phyloP scores from a whole-genome alignment of 768 basidiomycete genomes.

The Rossbeevera mucosa region DNA sequence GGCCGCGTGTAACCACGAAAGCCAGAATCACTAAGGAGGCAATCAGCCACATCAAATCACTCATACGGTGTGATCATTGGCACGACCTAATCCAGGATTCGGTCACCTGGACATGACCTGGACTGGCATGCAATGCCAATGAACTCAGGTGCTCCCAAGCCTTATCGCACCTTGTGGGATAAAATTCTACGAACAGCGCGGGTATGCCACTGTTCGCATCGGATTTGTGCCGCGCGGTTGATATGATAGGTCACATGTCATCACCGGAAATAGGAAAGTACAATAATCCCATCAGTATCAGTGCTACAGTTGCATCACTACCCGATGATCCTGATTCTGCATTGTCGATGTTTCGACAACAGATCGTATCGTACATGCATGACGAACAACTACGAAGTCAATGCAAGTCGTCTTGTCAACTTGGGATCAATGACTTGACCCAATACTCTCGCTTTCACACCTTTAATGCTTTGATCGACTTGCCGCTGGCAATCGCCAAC shows the following conservation, averaged over 20 bases:
- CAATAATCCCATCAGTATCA: background rate
- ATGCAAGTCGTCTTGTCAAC: background rate
- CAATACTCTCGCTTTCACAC: constrained; percentile 42
- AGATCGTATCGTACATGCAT: background rate
- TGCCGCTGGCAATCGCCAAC: constrained; percentile 81
- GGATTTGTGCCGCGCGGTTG: background rate
- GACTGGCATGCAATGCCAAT: too few species aligned
- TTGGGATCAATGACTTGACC: background rate
- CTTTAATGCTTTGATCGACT: constrained; percentile 75
- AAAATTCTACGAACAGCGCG: background rate
- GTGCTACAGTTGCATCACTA: background rate
- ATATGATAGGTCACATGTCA: too few species aligned
- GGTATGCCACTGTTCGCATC: background rate
- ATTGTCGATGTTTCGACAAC: background rate
- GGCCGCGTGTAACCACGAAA: constrained; percentile 1
- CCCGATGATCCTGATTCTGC: too few species aligned
- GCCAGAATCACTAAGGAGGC: background rate
- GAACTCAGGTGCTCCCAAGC: background rate
- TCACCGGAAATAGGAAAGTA: background rate
- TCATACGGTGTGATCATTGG: background rate
- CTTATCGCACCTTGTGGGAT: background rate
- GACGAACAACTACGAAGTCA: background rate
- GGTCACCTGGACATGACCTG: background rate
- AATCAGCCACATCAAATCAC: background rate
- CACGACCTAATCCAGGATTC: background rate